phyloP scores from a whole-genome alignment of 2,329 filamentous ascomycete genomes.

The Phialemonium atrogriseum region DNA sequence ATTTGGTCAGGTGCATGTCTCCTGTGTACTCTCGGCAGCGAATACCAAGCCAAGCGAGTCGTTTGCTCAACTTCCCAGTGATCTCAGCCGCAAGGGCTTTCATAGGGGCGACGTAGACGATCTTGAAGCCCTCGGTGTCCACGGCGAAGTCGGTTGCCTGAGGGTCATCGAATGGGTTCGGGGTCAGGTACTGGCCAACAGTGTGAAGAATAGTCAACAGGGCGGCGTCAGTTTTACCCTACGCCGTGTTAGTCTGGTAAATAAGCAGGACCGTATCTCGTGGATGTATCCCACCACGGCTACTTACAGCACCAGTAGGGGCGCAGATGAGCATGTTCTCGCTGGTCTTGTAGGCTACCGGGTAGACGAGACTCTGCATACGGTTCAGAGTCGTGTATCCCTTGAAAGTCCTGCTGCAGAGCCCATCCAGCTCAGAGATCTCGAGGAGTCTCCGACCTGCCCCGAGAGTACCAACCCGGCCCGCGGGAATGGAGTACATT shows the following conservation, averaged over 20 bases:
- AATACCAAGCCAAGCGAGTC: constrained; percentile 88
- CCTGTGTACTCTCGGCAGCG: constrained; percentile 90
- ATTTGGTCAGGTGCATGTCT: constrained; percentile 97
- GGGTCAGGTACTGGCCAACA: constrained; percentile 74
- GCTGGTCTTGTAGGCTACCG: constrained; percentile 88
- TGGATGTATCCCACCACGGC: not conserved
- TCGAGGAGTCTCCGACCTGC: constrained; percentile 66
- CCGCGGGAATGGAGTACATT: constrained; percentile 80
- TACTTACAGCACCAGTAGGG: constrained; percentile 75
- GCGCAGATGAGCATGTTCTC: constrained; percentile 99
- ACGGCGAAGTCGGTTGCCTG: constrained; percentile 72
- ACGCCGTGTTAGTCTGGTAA: not conserved
- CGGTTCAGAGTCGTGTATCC: constrained; percentile 91
- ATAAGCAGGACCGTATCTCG: not conserved
- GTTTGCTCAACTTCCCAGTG: constrained; percentile 86
- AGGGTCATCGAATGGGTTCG: constrained; percentile 69
- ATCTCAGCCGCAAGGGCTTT: constrained; percentile 96
- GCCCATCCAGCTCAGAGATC: constrained; percentile 76
- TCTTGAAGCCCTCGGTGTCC: constrained; percentile 86
- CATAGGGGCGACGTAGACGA: constrained; percentile 98
- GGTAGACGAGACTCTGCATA: constrained; percentile 96
- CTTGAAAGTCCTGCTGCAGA: constrained; percentile 86
- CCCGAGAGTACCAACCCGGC: constrained; percentile 65
- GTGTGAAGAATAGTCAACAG: constrained; percentile 94
- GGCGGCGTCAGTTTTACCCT: constrained; percentile 95